These are phyloP conservation scores for Fusarium anthophilum DNA, from an alignment of 2,329 filamentous ascomycete genomes.

Conservation along the genomic window DNA sequence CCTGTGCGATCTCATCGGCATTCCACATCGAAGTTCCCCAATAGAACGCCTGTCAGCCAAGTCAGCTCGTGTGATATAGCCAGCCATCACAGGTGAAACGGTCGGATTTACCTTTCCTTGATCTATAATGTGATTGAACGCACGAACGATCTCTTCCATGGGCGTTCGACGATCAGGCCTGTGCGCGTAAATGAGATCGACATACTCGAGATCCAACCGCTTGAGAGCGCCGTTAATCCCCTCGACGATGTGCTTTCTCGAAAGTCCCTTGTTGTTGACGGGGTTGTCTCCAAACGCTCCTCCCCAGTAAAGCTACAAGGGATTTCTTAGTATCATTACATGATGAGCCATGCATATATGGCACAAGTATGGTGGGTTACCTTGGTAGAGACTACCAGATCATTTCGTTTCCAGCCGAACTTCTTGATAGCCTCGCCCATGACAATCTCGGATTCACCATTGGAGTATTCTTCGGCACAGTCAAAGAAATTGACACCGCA, in stretches of 20 bases:
- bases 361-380: constrained; percentile 41
- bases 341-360: not conserved
- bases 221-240: constrained; percentile 68
- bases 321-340: not conserved
- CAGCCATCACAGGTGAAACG: not conserved
- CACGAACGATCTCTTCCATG: constrained; percentile 76
- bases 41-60: constrained; percentile 66
- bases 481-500: constrained; percentile 72
- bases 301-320: constrained; percentile 70
- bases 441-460: constrained; percentile 69
- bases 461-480: constrained; percentile 66
- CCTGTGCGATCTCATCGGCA: constrained; percentile 71
- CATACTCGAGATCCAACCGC: constrained; percentile 66
- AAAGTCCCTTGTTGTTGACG: constrained; percentile 74
- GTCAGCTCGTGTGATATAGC: not conserved
- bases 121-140: constrained; percentile 76
- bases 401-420: constrained; percentile 69
- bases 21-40: constrained; percentile 77
- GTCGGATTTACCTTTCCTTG: constrained; percentile 55
- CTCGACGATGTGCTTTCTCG: constrained; percentile 75
- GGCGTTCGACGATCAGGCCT: constrained; percentile 73
- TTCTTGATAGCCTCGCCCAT: constrained; percentile 70
- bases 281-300: constrained; percentile 66
- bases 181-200: constrained; percentile 76
- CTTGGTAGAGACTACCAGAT: constrained; percentile 70